Percentiles rank a stretch among this genome's conserved stretches.
Conservation (phyloP, 2,329 filamentous ascomycete species). For the Volutella citrinella region DNA sequence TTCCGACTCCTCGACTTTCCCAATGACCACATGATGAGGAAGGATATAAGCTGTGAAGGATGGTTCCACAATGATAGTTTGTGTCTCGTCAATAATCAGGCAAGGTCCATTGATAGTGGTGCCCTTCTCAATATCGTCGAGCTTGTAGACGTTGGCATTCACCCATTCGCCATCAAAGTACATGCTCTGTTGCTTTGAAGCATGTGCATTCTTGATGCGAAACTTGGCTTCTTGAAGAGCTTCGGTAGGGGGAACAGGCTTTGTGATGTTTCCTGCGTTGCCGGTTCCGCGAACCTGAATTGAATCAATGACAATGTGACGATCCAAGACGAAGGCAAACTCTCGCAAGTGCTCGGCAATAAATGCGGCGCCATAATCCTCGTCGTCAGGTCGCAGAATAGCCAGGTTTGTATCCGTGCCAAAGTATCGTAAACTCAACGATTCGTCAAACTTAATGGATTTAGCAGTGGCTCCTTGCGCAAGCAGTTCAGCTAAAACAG, state of each 20-base stretch:
- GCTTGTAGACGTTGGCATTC: slow-evolving; percentile 23
- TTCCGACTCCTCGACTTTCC: no score
- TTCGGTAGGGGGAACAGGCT: background rate
- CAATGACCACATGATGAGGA: no score
- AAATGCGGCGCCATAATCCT: slow-evolving; percentile 36
- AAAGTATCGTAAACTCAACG: slow-evolving; percentile 47
- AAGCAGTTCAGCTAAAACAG: slow-evolving; percentile 35
- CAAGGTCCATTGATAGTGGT: slow-evolving; percentile 29
- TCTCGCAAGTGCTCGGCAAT: slow-evolving; percentile 60
- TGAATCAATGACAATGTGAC: slow-evolving; percentile 41
- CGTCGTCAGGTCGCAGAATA: slow-evolving; percentile 37
- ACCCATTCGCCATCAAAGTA: slow-evolving; percentile 18
- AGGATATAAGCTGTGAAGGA: slow-evolving; percentile 29
- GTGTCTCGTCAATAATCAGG: slow-evolving; percentile 65
- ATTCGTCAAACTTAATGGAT: slow-evolving; percentile 38
- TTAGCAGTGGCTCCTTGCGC: slow-evolving; percentile 37
- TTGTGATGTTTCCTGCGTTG: slow-evolving; percentile 7
- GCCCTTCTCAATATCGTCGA: slow-evolving; percentile 17
- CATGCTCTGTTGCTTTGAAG: no score
- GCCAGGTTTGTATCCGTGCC: slow-evolving; percentile 40
- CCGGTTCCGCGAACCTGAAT: slow-evolving; percentile 39
- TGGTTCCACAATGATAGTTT: slow-evolving; percentile 68
- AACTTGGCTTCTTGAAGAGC: no score
- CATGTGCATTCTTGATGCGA: slow-evolving; percentile 7
- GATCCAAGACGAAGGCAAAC: slow-evolving; percentile 59